A percentile compares a stretch with the other conserved stretches of the same genome.
Evolutionary conservation across 805 yeast genomes (phyloP).

Genomic region (Kodamaea kaohsiungensis): DNA sequence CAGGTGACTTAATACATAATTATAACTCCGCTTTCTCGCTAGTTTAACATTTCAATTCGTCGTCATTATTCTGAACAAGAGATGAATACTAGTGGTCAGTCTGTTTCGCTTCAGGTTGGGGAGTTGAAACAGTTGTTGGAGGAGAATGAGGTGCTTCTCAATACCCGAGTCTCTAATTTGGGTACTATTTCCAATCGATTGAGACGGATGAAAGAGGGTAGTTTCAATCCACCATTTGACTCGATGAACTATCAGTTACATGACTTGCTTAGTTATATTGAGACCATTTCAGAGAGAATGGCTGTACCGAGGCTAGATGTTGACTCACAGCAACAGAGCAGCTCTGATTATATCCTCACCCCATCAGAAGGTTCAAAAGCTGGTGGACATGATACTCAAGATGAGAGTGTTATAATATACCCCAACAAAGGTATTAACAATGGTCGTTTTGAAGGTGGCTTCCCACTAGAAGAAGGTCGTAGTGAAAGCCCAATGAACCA

Average conservation of each 20-base stretch:
- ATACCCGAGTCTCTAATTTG: background rate
- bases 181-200: slow-evolving; percentile 6
- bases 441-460: background rate
- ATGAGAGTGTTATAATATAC: background rate
- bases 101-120: background rate
- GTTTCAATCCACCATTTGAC: background rate
- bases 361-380: background rate
- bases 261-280: background rate
- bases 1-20: background rate
- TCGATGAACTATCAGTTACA: background rate
- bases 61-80: background rate
- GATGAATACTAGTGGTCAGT: background rate
- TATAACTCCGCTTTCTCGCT: background rate
- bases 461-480: background rate
- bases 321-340: background rate
- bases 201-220: background rate
- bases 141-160: background rate
- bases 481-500: slow-evolving; percentile 4
- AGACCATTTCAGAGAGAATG: background rate
- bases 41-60: background rate
- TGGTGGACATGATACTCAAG: background rate
- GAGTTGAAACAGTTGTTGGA: slow-evolving; percentile 7
- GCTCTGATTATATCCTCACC: background rate
- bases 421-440: background rate
- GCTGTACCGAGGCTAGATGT: background rate